phyloP scores from a whole-genome alignment of 768 basidiomycete genomes.

The Phylloporus sp. region DNA sequence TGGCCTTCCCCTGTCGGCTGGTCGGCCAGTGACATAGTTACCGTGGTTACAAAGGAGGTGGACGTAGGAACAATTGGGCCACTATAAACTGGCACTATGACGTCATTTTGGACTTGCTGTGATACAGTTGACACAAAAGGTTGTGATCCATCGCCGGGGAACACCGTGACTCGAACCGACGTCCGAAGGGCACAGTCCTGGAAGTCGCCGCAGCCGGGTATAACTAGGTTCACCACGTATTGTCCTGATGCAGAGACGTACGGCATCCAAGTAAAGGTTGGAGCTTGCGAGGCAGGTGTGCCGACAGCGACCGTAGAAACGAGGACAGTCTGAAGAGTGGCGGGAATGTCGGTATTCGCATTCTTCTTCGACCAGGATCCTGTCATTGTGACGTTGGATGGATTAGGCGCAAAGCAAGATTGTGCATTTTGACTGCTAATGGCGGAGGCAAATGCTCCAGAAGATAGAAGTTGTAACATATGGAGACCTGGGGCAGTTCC shows the following conservation, averaged over 20 bases:
- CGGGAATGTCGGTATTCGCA: slow-evolving; percentile 70
- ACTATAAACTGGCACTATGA: slow-evolving; percentile 60
- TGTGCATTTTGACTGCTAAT: slow-evolving; percentile 50
- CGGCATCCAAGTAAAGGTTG: slow-evolving; percentile 85
- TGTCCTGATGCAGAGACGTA: slow-evolving; percentile 86
- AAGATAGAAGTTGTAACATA: slow-evolving; percentile 86
- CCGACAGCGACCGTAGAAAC: slow-evolving; percentile 62
- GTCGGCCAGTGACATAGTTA: slow-evolving; percentile 69
- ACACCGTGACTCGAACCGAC: slow-evolving; percentile 75
- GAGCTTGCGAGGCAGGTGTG: slow-evolving; percentile 54
- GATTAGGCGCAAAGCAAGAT: slow-evolving; percentile 74
- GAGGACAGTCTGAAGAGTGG: slow-evolving; percentile 72
- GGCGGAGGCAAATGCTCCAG: slow-evolving; percentile 86
- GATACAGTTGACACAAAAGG: slow-evolving; percentile 68
- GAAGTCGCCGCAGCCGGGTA: slow-evolving; percentile 82
- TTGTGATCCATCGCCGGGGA: slow-evolving; percentile 62
- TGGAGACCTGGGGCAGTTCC: slow-evolving; percentile 81
- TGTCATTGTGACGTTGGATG: slow-evolving; percentile 63
- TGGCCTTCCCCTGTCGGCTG: slow-evolving; percentile 58
- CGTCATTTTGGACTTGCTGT: slow-evolving; percentile 65
- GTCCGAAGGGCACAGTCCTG: slow-evolving; percentile 80
- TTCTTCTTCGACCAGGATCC: slow-evolving; percentile 66
- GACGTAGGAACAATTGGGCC: slow-evolving; percentile 80
- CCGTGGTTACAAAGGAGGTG: slow-evolving; percentile 62
- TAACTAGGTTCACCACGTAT: slow-evolving; percentile 78